These are phyloP conservation scores for Claviceps cyperi DNA, from an alignment of 2,329 filamentous ascomycete species.

Conservation along the genomic window DNA sequence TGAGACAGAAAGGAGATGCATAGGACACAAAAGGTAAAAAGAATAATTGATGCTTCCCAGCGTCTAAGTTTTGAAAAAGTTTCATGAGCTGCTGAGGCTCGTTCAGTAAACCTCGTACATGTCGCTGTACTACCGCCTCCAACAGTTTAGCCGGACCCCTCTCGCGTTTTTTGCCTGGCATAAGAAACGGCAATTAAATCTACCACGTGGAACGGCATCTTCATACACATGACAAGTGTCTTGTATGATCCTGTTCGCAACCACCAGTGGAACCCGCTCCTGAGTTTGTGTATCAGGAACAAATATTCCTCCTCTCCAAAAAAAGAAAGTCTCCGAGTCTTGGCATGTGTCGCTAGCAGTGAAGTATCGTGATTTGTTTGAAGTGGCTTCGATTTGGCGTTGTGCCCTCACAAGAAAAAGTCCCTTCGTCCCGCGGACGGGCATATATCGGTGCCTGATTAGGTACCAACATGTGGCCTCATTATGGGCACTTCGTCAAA, in stretches of 20 bases:
- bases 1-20: background rate
- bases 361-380: background rate
- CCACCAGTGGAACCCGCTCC: background rate
- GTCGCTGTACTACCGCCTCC: conserved; percentile 1
- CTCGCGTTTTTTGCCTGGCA: background rate
- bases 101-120: conserved; percentile 2
- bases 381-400: background rate
- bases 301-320: background rate
- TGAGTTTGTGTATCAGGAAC: background rate
- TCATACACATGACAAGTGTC: conserved; percentile 1
- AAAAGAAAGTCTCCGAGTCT: background rate
- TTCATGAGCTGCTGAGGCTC: conserved; percentile 1
- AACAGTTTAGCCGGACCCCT: background rate
- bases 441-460: background rate
- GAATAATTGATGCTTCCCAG: conserved; percentile 2
- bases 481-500: conserved; percentile 1
- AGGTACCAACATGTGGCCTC: background rate
- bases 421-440: background rate
- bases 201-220: background rate
- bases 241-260: background rate
- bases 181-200: background rate
- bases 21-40: background rate
- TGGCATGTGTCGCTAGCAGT: background rate
- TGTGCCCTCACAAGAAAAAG: background rate
- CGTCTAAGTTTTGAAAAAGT: conserved; percentile 3